phyloP scores from a whole-genome alignment of 2,329 filamentous ascomycete genomes.

The Fusarium piperis region DNA sequence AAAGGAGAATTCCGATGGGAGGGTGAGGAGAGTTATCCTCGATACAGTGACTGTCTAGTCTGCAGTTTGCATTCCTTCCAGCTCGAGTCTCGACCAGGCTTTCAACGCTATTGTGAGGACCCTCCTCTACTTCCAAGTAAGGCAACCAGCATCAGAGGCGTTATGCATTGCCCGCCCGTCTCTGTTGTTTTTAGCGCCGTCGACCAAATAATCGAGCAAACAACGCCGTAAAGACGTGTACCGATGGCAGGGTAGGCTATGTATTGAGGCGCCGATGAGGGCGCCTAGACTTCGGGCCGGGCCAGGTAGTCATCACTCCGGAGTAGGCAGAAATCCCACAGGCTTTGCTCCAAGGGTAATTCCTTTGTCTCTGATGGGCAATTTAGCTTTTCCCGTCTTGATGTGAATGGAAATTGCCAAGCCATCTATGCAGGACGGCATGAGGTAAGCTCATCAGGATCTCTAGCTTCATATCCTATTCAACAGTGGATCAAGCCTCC shows the following conservation, averaged over 20 bases:
- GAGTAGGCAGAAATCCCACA: neutral
- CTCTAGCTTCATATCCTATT: neutral
- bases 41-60: neutral
- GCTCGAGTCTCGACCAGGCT: neutral
- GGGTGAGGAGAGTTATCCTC: neutral
- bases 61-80: neutral
- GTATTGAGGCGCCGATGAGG: neutral
- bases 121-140: neutral
- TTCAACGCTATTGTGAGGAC: neutral
- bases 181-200: constrained; percentile 7
- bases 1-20: neutral
- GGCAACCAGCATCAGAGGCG: constrained; percentile 15
- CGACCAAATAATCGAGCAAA: constrained; percentile 8
- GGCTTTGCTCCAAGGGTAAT: neutral
- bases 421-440: neutral
- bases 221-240: constrained; percentile 10
- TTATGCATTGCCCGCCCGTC: neutral
- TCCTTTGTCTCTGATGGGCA: neutral
- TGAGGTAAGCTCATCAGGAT: neutral
- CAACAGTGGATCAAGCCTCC: neutral
- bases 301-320: constrained; percentile 2
- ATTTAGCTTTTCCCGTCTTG: neutral
- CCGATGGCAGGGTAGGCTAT: constrained; percentile 16
- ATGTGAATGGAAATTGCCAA: neutral
- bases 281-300: constrained; percentile 15